phyloP scores from a whole-genome alignment of 1,139 yeast genomes.

The Geotrichum restrictum region DNA sequence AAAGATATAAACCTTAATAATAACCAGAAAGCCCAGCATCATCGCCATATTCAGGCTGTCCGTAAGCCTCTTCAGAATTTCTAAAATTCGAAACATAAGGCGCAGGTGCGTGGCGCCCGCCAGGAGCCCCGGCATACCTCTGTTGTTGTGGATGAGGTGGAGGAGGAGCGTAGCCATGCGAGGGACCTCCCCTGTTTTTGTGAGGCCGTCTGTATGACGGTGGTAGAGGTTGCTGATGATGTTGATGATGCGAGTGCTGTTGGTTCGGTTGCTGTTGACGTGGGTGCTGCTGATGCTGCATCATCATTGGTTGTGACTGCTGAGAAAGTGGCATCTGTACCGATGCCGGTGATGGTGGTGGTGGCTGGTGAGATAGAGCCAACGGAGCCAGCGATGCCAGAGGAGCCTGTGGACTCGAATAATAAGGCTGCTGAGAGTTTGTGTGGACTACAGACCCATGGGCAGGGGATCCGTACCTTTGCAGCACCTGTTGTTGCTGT shows the following conservation, averaged over 20 bases:
- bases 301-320: no score
- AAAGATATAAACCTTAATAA: slow-evolving; percentile 1
- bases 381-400: neutral
- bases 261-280: neutral
- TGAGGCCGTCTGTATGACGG: neutral
- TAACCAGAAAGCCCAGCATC: slow-evolving; percentile 13
- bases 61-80: slow-evolving; percentile 53
- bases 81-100: slow-evolving; percentile 32
- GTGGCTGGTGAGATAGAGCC: neutral
- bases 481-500: neutral
- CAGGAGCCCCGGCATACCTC: neutral
- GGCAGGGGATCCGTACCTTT: no score
- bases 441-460: no score
- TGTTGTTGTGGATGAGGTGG: slow-evolving; percentile 10
- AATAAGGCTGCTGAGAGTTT: no score
- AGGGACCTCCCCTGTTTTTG: no score
- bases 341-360: no score
- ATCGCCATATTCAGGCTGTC: slow-evolving; percentile 22
- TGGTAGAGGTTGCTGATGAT: neutral
- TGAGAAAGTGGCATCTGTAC: no score
- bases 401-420: no score
- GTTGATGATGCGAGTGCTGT: neutral
- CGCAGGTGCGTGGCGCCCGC: neutral
- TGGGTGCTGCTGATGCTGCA: no score
- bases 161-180: slow-evolving; percentile 1